Evolutionary conservation across 352 stramenopile genomes (phyloP), one percentile per base, ranked within the genome.

Genomic region (Pythium grandisporangium): DNA sequence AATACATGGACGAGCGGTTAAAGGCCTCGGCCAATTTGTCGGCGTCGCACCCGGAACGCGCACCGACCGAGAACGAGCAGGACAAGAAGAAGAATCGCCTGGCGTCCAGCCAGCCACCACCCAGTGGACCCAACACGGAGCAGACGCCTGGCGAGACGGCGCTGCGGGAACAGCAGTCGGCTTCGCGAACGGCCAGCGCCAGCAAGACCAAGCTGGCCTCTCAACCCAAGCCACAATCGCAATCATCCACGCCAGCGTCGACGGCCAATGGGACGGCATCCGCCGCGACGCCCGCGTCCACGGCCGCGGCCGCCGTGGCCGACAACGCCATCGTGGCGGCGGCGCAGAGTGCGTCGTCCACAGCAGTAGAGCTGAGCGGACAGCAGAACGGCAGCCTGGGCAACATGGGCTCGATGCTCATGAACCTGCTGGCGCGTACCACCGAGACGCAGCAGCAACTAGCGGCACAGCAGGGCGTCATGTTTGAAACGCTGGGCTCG

Each of bases 351-450:
- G 55, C 56, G 14, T 69, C 73, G 7, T 84, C 67, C 25, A 82
- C 68, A 8, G 73, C 74, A 6, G 69, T 87, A 27, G 75, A 87
- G 41, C 70, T 81, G 6, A 63, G 73, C 22, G 67, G 62, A 12
- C 66, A 82, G 54, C 59, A 71, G 49, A 56, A 82, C 38, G 66
- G 65, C 38, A 65, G 66, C 24, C 64, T 88, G 11, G 76, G 74
- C 39, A 91, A 88, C 65, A 91, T 91, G 78, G 78, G 78, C 33
- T 83, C 74, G 6, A 91, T 91, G 78, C 70, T 91, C 39, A 91
- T 91, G 78, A 91, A 91, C 56, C 43, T 91, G 47, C 64, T 91
- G 21, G 78, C 78, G 14, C 54, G 78, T 20, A 91, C 78, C 16
- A 91, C 78, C 1, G 78, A 91, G 66, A 91, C 78, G 34, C 78